Percentiles rank a stretch among this genome's conserved stretches.
Conservation (phyloP, 148 eudicot genomes). For the Heliamphora exappendiculata region DNA sequence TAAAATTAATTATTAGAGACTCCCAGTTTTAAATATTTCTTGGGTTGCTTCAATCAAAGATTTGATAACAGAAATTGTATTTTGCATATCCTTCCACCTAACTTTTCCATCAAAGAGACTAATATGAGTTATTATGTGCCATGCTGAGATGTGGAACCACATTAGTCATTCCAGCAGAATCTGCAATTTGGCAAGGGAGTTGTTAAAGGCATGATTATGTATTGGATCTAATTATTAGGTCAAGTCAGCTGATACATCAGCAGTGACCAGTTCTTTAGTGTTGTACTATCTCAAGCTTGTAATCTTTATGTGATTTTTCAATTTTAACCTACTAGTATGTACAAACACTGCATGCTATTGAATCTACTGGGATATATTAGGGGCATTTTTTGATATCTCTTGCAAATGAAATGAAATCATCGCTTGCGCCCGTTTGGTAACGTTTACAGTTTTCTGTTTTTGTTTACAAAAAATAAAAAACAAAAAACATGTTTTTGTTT, state of each 20-base stretch:
- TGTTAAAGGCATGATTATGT: not conserved
- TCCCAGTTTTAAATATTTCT: not conserved
- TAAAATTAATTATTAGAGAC: not conserved
- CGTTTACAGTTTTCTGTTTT: too few species aligned
- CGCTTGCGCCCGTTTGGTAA: too few species aligned
- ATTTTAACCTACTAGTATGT: too few species aligned
- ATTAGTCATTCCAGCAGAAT: not conserved
- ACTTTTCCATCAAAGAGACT: not conserved
- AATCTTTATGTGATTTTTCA: not conserved
- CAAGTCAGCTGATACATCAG: not conserved
- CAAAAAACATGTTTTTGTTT: too few species aligned
- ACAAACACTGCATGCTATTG: too few species aligned
- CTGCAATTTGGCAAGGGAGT: not conserved
- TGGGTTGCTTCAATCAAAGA: not conserved
- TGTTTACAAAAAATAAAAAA: too few species aligned
- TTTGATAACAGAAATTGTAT: not conserved
- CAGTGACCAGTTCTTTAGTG: not conserved
- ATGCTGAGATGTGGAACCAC: not conserved
- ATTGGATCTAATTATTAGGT: not conserved
- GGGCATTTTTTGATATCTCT: too few species aligned
- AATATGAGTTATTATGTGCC: not conserved
- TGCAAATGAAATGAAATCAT: too few species aligned
- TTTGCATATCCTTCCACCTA: constrained; percentile 1
- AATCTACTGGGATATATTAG: too few species aligned
- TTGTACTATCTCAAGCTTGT: not conserved